Base-by-base conservation (phyloP, 495 filamentous ascomycete species). In the Aspergillus homomorphus region DNA sequence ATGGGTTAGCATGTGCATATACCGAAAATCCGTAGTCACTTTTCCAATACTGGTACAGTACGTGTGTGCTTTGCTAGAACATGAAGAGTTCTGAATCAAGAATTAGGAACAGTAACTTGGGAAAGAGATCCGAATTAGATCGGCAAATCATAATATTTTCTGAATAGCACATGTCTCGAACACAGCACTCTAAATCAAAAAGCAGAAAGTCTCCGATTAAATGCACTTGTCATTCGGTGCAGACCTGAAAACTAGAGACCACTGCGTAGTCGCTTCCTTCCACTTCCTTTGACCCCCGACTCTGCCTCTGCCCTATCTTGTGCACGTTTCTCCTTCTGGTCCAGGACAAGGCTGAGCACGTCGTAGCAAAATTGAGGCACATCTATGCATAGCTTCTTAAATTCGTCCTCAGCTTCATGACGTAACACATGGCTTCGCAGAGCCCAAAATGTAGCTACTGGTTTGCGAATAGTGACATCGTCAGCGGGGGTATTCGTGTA, bases 361-460 rank as follows among this genome's bases (percentile, higher is more conserved):
- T 98, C 93, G 72, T 89, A 96, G 33, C 85, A 86, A 60, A 98
- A 96, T 65, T 93, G 86, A 16, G 92, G 93, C 62, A 87, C 92
- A 69, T 96, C 90, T 54, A 95, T 74, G 75, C 93, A 95, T 71
- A 96, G 83, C 51, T 76, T 69, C 64, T 84, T 80, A 77, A 96
- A 96, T 65, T 89, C 87, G 0, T 87, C 83, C 68, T 92, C 89
- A 33, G 91, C 89, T 68, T 94, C 89, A 65, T 91, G 81, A 21
- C 92, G 85, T 56, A 96, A 76, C 23, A 89, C 82, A 76, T 94
- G 90, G 59, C 84, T 87, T 55, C 89, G 79, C 48, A 84, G 83
- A 2, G 91, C 91, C 92, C 92, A 97, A 76, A 94, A 96, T 49
- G 84, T 85, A n/a, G 90, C 90, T 41, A 96, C 86, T 6, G 92